These are phyloP conservation scores for Cytospora piceicola DNA, from an alignment of 2,329 filamentous ascomycete genomes.

Conservation along the genomic window DNA sequence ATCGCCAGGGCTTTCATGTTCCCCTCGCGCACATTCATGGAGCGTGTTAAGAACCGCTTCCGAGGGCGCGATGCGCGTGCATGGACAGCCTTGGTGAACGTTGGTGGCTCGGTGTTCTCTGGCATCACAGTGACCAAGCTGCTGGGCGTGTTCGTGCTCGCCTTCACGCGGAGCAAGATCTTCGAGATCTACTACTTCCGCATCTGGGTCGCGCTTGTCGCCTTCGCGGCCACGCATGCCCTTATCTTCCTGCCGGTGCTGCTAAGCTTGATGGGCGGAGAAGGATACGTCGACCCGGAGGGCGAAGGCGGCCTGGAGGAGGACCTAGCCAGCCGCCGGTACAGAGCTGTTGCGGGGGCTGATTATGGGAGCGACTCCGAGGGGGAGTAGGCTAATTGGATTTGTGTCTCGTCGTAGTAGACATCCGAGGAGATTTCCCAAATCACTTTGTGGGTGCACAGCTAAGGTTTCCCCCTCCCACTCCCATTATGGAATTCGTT, in stretches of 20 bases:
- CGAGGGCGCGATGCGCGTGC: constrained; percentile 81
- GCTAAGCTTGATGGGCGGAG: constrained; percentile 81
- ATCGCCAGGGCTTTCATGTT: constrained; percentile 96
- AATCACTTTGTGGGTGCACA: background rate
- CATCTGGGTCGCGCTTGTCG: constrained; percentile 89
- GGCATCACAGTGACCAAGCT: constrained; percentile 97
- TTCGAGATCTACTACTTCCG: constrained; percentile 99
- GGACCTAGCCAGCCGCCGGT: constrained; percentile 79
- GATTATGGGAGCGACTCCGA: constrained; percentile 73
- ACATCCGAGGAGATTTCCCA: too few relatives aligned
- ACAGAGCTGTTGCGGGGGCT: constrained; percentile 76
- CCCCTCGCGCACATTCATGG: constrained; percentile 80
- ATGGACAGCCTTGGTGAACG: constrained; percentile 92
- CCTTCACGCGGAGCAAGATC: constrained; percentile 96
- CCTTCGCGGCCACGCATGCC: constrained; percentile 87
- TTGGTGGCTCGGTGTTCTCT: constrained; percentile 91
- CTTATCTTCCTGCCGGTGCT: constrained; percentile 90
- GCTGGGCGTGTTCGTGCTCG: constrained; percentile 86
- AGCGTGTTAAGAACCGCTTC: constrained; percentile 77
- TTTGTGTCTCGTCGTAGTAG: too few relatives aligned
- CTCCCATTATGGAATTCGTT: too few relatives aligned
- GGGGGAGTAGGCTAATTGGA: constrained; percentile 51
- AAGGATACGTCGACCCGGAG: constrained; percentile 86
- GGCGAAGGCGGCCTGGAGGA: constrained; percentile 87
- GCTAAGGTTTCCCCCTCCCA: too few relatives aligned